Conservation (phyloP, 1,284 basidiomycete species). For the Uromyces viciae-fabae region DNA sequence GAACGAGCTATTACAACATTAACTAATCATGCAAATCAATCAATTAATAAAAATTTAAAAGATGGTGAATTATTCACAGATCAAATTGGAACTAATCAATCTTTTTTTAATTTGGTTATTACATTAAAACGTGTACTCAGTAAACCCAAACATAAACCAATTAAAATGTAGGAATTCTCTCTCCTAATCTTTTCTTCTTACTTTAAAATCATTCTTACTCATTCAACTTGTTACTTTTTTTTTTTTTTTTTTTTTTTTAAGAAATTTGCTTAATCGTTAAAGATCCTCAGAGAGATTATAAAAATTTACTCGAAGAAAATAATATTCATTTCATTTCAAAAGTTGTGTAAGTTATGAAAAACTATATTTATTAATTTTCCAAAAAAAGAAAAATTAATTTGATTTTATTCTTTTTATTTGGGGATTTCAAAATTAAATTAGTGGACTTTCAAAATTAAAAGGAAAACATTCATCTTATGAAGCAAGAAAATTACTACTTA, state of each 20-base stretch:
- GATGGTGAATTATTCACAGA: constrained; percentile 67
- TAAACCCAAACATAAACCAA: constrained; percentile 72
- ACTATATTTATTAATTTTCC: constrained; percentile 62
- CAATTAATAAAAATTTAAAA: constrained; percentile 61
- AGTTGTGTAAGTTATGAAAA: constrained; percentile 62
- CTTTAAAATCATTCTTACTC: neutral
- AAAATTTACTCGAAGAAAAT: constrained; percentile 74
- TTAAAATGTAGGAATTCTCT: constrained; percentile 67
- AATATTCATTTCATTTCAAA: constrained; percentile 81
- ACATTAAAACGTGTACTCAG: constrained; percentile 75
- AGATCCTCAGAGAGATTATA: constrained; percentile 92
- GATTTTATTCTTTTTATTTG: neutral
- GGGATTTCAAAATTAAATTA: neutral
- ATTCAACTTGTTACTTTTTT: neutral
- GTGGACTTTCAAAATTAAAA: constrained; percentile 51
- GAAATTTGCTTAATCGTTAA: constrained; percentile 85
- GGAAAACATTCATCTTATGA: constrained; percentile 65
- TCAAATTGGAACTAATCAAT: constrained; percentile 73
- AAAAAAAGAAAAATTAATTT: neutral
- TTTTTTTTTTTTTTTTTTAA: constrained; percentile 56
- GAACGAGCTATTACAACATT: constrained; percentile 73
- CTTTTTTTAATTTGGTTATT: constrained; percentile 78
- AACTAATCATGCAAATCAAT: constrained; percentile 60
- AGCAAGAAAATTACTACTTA: constrained; percentile 74
- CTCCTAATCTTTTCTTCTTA: neutral